Evolutionary conservation across 352 stramenopile species (phyloP).

Genomic region (Globisporangium yorkense): DNA sequence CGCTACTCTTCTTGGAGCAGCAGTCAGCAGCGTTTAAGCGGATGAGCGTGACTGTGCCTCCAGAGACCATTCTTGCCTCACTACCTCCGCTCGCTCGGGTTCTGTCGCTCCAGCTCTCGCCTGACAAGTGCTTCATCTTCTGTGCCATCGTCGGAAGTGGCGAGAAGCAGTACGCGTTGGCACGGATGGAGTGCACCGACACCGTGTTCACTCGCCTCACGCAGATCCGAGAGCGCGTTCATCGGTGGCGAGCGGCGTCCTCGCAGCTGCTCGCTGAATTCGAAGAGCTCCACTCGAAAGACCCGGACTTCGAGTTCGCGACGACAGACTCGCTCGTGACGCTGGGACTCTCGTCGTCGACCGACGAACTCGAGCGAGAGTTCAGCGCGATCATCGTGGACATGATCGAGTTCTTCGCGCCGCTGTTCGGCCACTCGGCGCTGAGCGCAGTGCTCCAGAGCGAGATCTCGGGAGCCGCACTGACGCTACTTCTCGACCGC

Average conservation of each 20-base stretch:
- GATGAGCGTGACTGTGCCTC: constrained; percentile 32
- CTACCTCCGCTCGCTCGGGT: constrained; percentile 36
- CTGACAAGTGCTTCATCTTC: constrained; percentile 62
- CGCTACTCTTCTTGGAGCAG: constrained; percentile 53
- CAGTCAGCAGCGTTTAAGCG: constrained; percentile 61
- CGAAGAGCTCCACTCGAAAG: constrained; percentile 28
- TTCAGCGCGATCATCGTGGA: constrained; percentile 44
- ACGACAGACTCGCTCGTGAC: constrained; percentile 6
- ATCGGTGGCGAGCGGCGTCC: constrained; percentile 28
- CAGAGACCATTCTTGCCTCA: constrained; percentile 34
- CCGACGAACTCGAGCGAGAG: constrained; percentile 45
- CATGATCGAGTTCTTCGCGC: constrained; percentile 34
- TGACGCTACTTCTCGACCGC: constrained; percentile 52
- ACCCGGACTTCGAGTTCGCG: constrained; percentile 39
- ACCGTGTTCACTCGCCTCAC: constrained; percentile 18
- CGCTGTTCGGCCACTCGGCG: constrained; percentile 48
- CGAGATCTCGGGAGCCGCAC: constrained; percentile 34
- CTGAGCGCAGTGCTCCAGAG: constrained; percentile 31
- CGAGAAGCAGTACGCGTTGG: constrained; percentile 38
- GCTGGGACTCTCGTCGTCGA: constrained; percentile 2
- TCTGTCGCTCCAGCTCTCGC: constrained; percentile 61
- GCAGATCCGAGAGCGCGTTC: constrained; percentile 24
- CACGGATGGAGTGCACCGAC: constrained; percentile 57
- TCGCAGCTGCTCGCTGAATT: constrained; percentile 30
- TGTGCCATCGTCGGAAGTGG: constrained; percentile 27